phyloP scores from a whole-genome alignment of 176 grass and related monocot genomes.

The Saccharum spontaneum region DNA sequence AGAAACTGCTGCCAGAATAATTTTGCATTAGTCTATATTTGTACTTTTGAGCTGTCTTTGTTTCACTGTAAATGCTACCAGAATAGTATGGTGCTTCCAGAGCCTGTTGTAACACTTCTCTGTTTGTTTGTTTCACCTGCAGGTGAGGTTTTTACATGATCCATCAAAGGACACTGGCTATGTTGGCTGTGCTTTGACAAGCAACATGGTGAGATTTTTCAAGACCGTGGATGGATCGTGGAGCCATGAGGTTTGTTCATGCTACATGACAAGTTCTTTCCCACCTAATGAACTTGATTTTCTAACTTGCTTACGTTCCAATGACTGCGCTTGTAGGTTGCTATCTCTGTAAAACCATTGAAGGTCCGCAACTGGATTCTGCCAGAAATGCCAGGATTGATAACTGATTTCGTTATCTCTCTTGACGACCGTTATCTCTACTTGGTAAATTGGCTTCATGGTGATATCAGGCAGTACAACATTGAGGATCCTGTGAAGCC shows the following conservation, averaged over 20 bases:
- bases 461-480: slow-evolving; percentile 95
- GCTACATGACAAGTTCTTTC: slow-evolving; percentile 22
- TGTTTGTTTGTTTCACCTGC: slow-evolving; percentile 28
- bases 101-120: neutral
- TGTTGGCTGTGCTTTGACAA: slow-evolving; percentile 80
- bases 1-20: neutral
- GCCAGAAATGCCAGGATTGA: slow-evolving; percentile 94
- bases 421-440: slow-evolving; percentile 89
- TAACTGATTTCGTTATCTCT: slow-evolving; percentile 89
- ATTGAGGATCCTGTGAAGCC: slow-evolving; percentile 87
- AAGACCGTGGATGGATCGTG: slow-evolving; percentile 75
- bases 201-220: slow-evolving; percentile 97
- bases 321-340: slow-evolving; percentile 42
- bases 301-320: neutral
- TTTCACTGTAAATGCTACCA: neutral
- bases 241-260: slow-evolving; percentile 74
- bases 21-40: neutral
- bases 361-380: slow-evolving; percentile 92
- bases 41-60: neutral
- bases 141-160: slow-evolving; percentile 96
- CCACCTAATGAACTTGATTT: neutral
- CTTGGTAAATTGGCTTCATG: slow-evolving; percentile 96
- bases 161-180: slow-evolving; percentile 93
- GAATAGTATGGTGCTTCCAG: neutral
- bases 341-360: slow-evolving; percentile 65